A percentile compares a stretch with the other conserved stretches of the same genome.
Conservation (phyloP, 768 basidiomycete species). For the Austroboletus festivus region DNA sequence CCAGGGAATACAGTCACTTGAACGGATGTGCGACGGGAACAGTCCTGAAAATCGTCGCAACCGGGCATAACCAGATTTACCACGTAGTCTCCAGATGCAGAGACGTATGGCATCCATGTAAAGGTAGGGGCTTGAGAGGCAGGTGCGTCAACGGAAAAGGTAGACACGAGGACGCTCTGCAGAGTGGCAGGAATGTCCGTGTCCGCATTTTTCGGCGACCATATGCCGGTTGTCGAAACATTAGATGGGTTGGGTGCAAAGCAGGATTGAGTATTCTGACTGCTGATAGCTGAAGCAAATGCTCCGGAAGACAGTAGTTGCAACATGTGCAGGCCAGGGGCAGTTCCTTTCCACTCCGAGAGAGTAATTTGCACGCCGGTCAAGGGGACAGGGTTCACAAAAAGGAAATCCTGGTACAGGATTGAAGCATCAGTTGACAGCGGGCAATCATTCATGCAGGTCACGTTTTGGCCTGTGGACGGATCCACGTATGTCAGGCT, state of each 20-base stretch:
- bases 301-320: constrained; percentile 92
- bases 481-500: constrained; percentile 78
- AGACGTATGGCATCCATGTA: constrained; percentile 92
- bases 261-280: constrained; percentile 65
- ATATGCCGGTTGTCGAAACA: constrained; percentile 62
- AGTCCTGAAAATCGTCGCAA: constrained; percentile 78
- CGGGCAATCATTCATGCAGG: constrained; percentile 79
- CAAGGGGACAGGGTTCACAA: constrained; percentile 57
- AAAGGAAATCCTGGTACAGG: constrained; percentile 92
- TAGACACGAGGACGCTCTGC: constrained; percentile 69
- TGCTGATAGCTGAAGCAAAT: constrained; percentile 70
- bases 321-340: constrained; percentile 84
- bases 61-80: constrained; percentile 86
- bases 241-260: constrained; percentile 76
- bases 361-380: constrained; percentile 90
- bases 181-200: constrained; percentile 81
- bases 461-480: constrained; percentile 64
- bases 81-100: constrained; percentile 81
- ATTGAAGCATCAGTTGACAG: constrained; percentile 73
- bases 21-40: constrained; percentile 75
- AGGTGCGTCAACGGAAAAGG: constrained; percentile 61
- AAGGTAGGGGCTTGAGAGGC: constrained; percentile 66
- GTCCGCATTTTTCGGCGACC: constrained; percentile 60
- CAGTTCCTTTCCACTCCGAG: constrained; percentile 67
- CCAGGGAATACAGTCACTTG: constrained; percentile 81